phyloP scores from a whole-genome alignment of 208 protist genomes.

The Acanthamoeba healyi region DNA sequence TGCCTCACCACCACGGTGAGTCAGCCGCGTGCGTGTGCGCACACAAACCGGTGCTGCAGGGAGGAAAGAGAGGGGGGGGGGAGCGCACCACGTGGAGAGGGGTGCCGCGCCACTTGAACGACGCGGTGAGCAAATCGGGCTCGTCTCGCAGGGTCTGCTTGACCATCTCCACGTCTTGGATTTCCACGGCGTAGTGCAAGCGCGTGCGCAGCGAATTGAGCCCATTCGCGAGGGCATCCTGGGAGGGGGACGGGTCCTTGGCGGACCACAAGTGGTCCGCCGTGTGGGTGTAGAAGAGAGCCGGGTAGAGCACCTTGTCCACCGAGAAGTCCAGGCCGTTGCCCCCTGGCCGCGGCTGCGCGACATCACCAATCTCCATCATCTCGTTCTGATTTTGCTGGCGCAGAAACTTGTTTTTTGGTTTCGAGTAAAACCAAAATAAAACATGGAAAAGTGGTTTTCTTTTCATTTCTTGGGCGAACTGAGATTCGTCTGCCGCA shows the following conservation, averaged over 20 bases:
- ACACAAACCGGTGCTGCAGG: too few relatives aligned
- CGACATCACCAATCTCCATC: background rate
- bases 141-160: background rate
- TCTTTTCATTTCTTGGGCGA: background rate
- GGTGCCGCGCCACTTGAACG: slow-evolving; percentile 41
- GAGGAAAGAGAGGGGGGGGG: background rate
- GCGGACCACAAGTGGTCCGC: background rate
- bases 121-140: background rate
- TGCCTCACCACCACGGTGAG: too few relatives aligned
- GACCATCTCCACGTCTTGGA: background rate
- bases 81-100: slow-evolving; percentile 10
- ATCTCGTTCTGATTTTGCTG: too few relatives aligned
- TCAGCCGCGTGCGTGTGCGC: too few relatives aligned
- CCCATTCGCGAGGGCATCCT: background rate
- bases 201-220: background rate
- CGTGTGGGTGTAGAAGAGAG: slow-evolving; percentile 15
- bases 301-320: background rate
- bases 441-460: background rate
- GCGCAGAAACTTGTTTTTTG: too few relatives aligned
- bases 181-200: slow-evolving; percentile 64
- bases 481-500: too few relatives aligned
- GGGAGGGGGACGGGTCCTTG: background rate
- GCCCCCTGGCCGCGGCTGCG: too few relatives aligned
- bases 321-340: background rate
- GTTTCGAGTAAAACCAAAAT: too few relatives aligned